phyloP scores from a whole-genome alignment of 257 asterid genomes.

The Solanum lycopersicoides region DNA sequence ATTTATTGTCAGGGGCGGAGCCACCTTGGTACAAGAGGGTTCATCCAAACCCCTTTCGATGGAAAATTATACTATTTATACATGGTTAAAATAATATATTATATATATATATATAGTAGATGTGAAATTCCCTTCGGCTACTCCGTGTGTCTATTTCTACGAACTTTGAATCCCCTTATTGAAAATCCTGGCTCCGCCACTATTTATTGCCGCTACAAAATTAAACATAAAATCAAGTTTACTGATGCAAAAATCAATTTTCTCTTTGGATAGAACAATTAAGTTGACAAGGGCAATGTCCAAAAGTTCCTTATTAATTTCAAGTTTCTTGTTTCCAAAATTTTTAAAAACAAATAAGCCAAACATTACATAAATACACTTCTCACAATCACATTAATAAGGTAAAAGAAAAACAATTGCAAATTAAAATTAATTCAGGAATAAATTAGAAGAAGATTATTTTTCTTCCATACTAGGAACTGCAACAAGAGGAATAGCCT shows the following conservation, averaged over 20 bases:
- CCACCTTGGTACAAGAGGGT: too few relatives aligned
- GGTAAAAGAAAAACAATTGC: not conserved
- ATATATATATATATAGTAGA: too few relatives aligned
- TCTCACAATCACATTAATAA: not conserved
- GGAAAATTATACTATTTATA: too few relatives aligned
- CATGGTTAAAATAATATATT: too few relatives aligned
- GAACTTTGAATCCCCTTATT: too few relatives aligned
- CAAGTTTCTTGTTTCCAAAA: not conserved
- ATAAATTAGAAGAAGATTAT: not conserved
- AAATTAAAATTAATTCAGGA: not conserved
- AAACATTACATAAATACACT: not conserved
- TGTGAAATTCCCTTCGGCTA: fast-evolving
- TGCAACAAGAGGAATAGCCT: not conserved
- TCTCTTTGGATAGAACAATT: not conserved
- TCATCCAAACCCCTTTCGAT: too few relatives aligned
- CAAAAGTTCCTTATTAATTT: not conserved
- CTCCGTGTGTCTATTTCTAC: too few relatives aligned
- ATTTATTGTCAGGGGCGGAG: too few relatives aligned
- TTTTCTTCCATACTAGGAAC: not conserved
- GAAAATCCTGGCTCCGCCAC: too few relatives aligned
- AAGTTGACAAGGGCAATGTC: not conserved
- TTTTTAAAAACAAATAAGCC: not conserved
- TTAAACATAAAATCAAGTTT: too few relatives aligned
- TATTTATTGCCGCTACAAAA: too few relatives aligned
- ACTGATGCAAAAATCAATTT: too few relatives aligned